Evolutionary conservation across 2,329 filamentous ascomycete genomes (phyloP).

Genomic region (Fragosphaeria purpurea): DNA sequence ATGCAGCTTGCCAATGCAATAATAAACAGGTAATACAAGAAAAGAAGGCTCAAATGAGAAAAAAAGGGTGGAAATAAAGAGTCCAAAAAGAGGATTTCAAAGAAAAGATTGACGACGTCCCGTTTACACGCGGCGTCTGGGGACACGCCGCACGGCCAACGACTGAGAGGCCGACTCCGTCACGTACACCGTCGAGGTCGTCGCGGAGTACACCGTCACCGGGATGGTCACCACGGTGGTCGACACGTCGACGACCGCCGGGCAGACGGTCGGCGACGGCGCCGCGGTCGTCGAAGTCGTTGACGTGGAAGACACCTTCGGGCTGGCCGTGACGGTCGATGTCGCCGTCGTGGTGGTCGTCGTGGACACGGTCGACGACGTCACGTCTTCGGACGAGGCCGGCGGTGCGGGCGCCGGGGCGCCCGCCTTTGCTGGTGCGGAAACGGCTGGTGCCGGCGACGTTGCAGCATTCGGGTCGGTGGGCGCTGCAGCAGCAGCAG

Average conservation of each 20-base stretch:
- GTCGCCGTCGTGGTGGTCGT: too few relatives aligned
- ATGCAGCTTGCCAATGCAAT: too few relatives aligned
- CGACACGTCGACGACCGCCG: neutral
- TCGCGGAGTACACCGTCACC: neutral
- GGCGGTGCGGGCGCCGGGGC: too few relatives aligned
- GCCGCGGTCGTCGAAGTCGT: neutral
- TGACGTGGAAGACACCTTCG: neutral
- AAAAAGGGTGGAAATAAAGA: neutral
- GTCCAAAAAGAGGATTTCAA: neutral
- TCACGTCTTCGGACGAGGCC: too few relatives aligned
- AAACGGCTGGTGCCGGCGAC: too few relatives aligned
- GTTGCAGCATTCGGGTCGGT: neutral
- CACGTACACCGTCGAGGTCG: conserved; percentile 6
- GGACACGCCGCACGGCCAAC: neutral
- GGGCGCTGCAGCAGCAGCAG: neutral
- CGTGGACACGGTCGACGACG: too few relatives aligned
- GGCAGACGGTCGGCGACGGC: neutral
- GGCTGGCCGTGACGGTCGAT: too few relatives aligned
- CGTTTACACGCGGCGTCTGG: neutral
- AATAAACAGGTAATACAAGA: neutral
- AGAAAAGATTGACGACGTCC: too few relatives aligned
- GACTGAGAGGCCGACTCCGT: neutral
- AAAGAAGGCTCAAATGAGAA: neutral
- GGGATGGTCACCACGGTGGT: conserved; percentile 1
- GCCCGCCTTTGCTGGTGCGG: too few relatives aligned